A percentile compares a stretch with the other conserved stretches of the same genome.
Conservation (phyloP, 1,284 basidiomycete species). For the Flammula alnicola region DNA sequence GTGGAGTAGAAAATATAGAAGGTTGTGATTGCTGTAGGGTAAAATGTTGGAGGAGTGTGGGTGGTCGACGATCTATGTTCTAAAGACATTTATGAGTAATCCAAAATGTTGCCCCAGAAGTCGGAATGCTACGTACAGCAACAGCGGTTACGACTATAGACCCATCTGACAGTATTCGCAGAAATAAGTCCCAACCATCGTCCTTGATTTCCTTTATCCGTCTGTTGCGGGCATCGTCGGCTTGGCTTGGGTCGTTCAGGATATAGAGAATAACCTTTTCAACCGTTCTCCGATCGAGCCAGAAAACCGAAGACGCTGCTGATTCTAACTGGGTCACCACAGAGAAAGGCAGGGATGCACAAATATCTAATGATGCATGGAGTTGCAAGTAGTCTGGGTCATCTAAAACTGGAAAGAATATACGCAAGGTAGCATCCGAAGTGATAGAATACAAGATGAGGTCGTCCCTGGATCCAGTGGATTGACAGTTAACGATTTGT, state of each 20-base stretch:
- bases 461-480: slow-evolving; percentile 77
- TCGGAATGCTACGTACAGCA: slow-evolving; percentile 53
- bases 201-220: slow-evolving; percentile 63
- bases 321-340: slow-evolving; percentile 36
- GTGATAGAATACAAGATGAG: slow-evolving; percentile 80
- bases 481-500: too few relatives aligned
- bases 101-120: background rate
- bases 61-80: slow-evolving; percentile 91
- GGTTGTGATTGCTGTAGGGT: slow-evolving; percentile 68
- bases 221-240: slow-evolving; percentile 49
- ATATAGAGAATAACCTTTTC: slow-evolving; percentile 49
- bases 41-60: slow-evolving; percentile 81
- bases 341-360: slow-evolving; percentile 54
- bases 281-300: slow-evolving; percentile 65
- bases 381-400: slow-evolving; percentile 85
- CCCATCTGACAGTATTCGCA: slow-evolving; percentile 74
- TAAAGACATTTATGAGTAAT: slow-evolving; percentile 27
- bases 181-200: slow-evolving; percentile 80
- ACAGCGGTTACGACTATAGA: slow-evolving; percentile 74
- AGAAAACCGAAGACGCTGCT: slow-evolving; percentile 58
- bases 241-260: slow-evolving; percentile 37
- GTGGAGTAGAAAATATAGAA: slow-evolving; percentile 47
- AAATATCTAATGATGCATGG: slow-evolving; percentile 74
- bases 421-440: slow-evolving; percentile 73
- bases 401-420: slow-evolving; percentile 89